phyloP scores from a whole-genome alignment of 2,329 filamentous ascomycete species.

The Fonsecaea pugnacius region DNA sequence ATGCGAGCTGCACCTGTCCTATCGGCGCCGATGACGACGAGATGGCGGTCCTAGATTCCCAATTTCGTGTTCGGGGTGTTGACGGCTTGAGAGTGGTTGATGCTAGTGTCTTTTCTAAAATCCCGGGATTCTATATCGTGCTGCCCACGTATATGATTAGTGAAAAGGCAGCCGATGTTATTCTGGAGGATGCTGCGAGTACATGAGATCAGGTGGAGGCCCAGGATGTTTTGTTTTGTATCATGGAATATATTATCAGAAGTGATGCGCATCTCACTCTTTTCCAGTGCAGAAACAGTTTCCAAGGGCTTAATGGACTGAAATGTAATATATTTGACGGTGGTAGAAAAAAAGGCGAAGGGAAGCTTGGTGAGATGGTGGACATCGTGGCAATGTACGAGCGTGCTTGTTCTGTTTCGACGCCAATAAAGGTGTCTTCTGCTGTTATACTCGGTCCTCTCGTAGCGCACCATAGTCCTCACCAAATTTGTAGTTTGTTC shows the following conservation, averaged over 20 bases:
- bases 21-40: slow-evolving; percentile 61
- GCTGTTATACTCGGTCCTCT: no score
- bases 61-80: slow-evolving; percentile 63
- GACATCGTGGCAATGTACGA: no score
- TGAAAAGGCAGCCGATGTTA: slow-evolving; percentile 67
- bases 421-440: no score
- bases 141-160: slow-evolving; percentile 60
- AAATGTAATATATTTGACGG: no score
- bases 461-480: no score
- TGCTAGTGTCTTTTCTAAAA: slow-evolving; percentile 61
- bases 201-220: not conserved
- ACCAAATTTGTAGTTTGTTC: no score
- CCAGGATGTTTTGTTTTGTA: not conserved
- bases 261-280: not conserved
- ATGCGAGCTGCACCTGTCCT: slow-evolving; percentile 60
- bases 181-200: slow-evolving; percentile 41
- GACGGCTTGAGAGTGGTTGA: slow-evolving; percentile 65
- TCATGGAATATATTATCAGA: not conserved
- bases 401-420: no score
- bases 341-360: no score
- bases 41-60: slow-evolving; percentile 60
- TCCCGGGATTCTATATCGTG: slow-evolving; percentile 60
- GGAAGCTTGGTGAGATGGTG: no score
- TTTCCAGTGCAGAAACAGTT: not conserved
- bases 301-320: no score